Percentiles rank a stretch among this genome's conserved stretches.
These are phyloP conservation scores for Zychaea mexicana DNA, from an alignment of 371 early-diverging fungal genomes.

Conservation along the genomic window DNA sequence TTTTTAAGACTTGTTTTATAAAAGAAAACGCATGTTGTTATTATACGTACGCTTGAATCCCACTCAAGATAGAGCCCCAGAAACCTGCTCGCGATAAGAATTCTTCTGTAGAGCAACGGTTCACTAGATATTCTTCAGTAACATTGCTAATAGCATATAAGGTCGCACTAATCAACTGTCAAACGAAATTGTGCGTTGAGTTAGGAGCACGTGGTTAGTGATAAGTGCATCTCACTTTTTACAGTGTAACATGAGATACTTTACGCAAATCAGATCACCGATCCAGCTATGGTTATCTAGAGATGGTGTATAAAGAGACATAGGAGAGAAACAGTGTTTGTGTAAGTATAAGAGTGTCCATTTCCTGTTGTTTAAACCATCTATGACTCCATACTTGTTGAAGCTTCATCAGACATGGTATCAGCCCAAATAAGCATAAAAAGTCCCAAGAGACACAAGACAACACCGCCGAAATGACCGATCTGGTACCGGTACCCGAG, in stretches of 20 bases:
- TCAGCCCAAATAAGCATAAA: conserved; percentile 41
- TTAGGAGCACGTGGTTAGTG: not conserved
- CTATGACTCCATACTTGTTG: conserved; percentile 19
- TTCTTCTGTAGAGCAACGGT: conserved; percentile 28
- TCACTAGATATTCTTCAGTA: conserved; percentile 47
- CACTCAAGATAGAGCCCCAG: conserved; percentile 36
- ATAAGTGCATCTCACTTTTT: too few relatives aligned
- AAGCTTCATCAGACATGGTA: conserved; percentile 17
- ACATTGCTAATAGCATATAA: conserved; percentile 48
- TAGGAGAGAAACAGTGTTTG: not conserved
- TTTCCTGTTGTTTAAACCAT: not conserved
- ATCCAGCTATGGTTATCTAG: conserved; percentile 48
- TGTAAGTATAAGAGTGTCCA: not conserved
- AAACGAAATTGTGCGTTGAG: too few relatives aligned
- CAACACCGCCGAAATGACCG: conserved; percentile 31
- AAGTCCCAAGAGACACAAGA: conserved; percentile 33
- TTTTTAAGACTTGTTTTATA: not conserved
- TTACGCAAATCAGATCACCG: conserved; percentile 47
- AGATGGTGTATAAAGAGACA: not conserved
- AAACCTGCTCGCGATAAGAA: conserved; percentile 36
- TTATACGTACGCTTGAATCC: conserved; percentile 37
- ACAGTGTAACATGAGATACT: not conserved
- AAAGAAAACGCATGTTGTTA: not conserved
- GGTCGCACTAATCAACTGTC: conserved; percentile 41
- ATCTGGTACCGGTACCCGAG: conserved; percentile 27